Evolutionary conservation across 257 asterid genomes (phyloP), one percentile per base, ranked within the genome.

Genomic region (Fraxinus anomala): DNA sequence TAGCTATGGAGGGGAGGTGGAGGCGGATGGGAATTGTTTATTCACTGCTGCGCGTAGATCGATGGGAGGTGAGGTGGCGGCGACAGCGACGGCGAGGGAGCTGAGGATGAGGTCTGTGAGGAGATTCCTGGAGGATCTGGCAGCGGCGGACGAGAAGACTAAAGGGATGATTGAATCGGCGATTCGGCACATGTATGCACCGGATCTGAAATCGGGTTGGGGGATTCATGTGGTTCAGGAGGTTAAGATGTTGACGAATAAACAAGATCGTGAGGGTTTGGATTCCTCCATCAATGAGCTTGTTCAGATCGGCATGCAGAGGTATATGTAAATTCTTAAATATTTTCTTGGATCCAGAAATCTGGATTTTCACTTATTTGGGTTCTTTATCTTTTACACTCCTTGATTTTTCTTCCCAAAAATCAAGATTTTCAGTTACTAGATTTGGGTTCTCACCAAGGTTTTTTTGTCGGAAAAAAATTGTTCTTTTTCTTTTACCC

Each of bases 191-290:
- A 89, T 95, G 99, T 95, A 95, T 61, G 81, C 90, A 74, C 99
- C 98, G 68, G 98, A 96, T 96, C 94, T 96, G 88, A 91, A 80
- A 40, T 78, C 88, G 10, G 99, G 99, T 0, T 96, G 99, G 99
- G 99, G 98, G 5, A 81, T 95, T 74, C 97, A 95, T 75, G 96
- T 93, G 30, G 94, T 93, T n/a, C 99, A 95, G 90, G 98, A 93
- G 88, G 83, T 92, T 24, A 95, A 95, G 80, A 66, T 95, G 63
- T 79, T 95, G 85, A 97, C 92, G 0, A 89, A 80, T 84, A 95
- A 93, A 73, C 83, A 73, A 72, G 97, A 93, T 85, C 89, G 99
- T 0, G 85, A 76, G 68, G 78, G 65, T 14, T 84, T 93, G 79
- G 98, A 95, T 82, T 83, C 90, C 49, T 92, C 93, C 86, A 89